phyloP scores from a whole-genome alignment of 2,329 filamentous ascomycete species.

The Cladobotryum protrusum region DNA sequence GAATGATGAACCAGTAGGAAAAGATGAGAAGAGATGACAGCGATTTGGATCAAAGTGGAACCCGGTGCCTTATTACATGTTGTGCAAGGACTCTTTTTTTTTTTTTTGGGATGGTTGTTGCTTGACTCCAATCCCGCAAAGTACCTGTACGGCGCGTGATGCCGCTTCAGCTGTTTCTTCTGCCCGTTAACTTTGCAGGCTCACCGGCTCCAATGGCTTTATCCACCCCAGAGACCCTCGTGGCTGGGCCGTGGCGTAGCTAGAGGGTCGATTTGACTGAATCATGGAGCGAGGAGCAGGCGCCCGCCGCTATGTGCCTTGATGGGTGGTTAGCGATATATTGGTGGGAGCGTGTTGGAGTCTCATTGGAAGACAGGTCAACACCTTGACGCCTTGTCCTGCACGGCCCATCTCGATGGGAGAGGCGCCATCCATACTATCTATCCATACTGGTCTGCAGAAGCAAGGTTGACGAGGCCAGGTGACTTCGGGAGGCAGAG shows the following conservation, averaged over 20 bases:
- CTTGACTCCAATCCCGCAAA: background rate
- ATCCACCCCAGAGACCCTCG: background rate
- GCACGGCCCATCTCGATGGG: slow-evolving; percentile 7
- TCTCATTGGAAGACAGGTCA: background rate
- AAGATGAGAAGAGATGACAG: no score
- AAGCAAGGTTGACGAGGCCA: slow-evolving; percentile 8
- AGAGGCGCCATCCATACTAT: background rate
- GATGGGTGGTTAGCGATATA: background rate
- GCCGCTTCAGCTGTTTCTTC: background rate
- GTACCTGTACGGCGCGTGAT: background rate
- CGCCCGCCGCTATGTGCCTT: background rate
- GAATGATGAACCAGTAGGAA: no score
- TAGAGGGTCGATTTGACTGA: no score
- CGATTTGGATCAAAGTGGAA: no score
- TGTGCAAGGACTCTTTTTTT: no score
- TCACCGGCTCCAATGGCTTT: background rate
- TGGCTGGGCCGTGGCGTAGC: background rate
- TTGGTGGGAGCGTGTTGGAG: background rate
- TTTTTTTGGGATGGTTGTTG: no score
- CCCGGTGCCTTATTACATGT: no score
- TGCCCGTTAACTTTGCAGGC: background rate
- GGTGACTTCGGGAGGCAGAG: slow-evolving; percentile 7
- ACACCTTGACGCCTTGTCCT: background rate
- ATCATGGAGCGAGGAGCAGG: background rate
- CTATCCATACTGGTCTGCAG: background rate